Evolutionary conservation across 768 basidiomycete genomes (phyloP).

Genomic region (Mycena polygramma): DNA sequence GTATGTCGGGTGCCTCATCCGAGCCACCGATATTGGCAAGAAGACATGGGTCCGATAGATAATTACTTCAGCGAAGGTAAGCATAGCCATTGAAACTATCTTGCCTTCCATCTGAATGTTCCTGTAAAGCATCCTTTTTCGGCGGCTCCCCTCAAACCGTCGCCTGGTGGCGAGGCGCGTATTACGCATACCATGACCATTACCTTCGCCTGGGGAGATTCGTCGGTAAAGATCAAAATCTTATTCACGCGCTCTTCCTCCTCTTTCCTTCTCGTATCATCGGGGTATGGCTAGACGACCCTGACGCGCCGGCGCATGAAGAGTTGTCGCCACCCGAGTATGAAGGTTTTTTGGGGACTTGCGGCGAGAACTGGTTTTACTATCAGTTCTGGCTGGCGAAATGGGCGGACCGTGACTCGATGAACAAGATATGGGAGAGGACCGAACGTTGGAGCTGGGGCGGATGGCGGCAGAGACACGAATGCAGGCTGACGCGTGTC

Average conservation of each 20-base stretch:
- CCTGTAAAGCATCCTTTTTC: slow-evolving; percentile 65
- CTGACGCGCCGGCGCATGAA: slow-evolving; percentile 39
- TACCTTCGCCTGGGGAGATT: slow-evolving; percentile 60
- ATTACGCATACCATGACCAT: slow-evolving; percentile 64
- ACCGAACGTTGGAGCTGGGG: slow-evolving; percentile 40
- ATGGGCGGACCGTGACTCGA: slow-evolving; percentile 33
- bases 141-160: slow-evolving; percentile 61
- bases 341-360: slow-evolving; percentile 50
- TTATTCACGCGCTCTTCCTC: slow-evolving; percentile 61
- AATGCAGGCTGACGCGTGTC: slow-evolving; percentile 44
- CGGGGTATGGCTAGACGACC: slow-evolving; percentile 54
- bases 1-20: slow-evolving; percentile 50
- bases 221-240: slow-evolving; percentile 68
- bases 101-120: neutral
- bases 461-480: slow-evolving; percentile 46
- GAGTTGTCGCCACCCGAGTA: slow-evolving; percentile 28
- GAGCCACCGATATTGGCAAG: slow-evolving; percentile 52
- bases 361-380: slow-evolving; percentile 60
- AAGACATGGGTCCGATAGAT: slow-evolving; percentile 64
- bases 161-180: slow-evolving; percentile 58
- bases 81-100: slow-evolving; percentile 19
- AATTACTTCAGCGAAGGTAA: slow-evolving; percentile 66
- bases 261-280: slow-evolving; percentile 61
- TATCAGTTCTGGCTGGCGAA: slow-evolving; percentile 63
- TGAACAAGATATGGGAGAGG: slow-evolving; percentile 38